phyloP scores from a whole-genome alignment of 2,329 filamentous ascomycete species.

The Escovopsis sp. region DNA sequence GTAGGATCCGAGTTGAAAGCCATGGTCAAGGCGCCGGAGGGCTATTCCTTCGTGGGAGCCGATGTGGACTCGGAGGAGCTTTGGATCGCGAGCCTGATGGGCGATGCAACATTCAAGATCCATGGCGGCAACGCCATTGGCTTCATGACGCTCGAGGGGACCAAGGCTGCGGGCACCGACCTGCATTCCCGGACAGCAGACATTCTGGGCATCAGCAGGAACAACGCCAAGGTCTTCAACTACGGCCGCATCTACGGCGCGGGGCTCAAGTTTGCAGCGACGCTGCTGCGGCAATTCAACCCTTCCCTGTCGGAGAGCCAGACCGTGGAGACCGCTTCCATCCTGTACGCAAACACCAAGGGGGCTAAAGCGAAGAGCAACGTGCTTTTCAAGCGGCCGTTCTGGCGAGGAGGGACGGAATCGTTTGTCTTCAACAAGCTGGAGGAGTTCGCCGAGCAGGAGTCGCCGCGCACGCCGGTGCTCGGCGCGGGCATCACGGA shows the following conservation, averaged over 20 bases:
- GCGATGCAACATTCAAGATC: slow-evolving; percentile 85
- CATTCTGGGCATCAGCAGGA: slow-evolving; percentile 86
- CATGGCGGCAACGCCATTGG: slow-evolving; percentile 95
- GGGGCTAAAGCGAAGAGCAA: slow-evolving; percentile 72
- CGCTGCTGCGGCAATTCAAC: slow-evolving; percentile 86
- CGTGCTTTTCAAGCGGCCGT: slow-evolving; percentile 54
- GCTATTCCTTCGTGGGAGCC: slow-evolving; percentile 88
- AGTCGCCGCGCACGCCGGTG: slow-evolving; percentile 77
- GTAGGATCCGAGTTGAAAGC: slow-evolving; percentile 95
- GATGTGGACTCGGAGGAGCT: slow-evolving; percentile 96
- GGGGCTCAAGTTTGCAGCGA: slow-evolving; percentile 82
- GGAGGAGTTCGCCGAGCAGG: slow-evolving; percentile 94
- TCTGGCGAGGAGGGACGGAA: slow-evolving; percentile 94
- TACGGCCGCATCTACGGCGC: slow-evolving; percentile 99
- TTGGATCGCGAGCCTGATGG: slow-evolving; percentile 93
- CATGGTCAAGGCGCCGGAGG: slow-evolving; percentile 83
- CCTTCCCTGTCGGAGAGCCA: slow-evolving; percentile 65
- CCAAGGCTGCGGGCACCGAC: slow-evolving; percentile 86
- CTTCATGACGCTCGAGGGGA: slow-evolving; percentile 97
- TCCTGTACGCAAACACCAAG: slow-evolving; percentile 80
- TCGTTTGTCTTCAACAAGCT: slow-evolving; percentile 97
- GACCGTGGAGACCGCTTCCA: slow-evolving; percentile 60
- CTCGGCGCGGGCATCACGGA: slow-evolving; percentile 93
- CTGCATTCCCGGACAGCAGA: slow-evolving; percentile 84
- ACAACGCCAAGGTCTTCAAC: slow-evolving; percentile 96